Evolutionary conservation across 306 rosid species (phyloP).

Genomic region (Cicer pinnatifidum): DNA sequence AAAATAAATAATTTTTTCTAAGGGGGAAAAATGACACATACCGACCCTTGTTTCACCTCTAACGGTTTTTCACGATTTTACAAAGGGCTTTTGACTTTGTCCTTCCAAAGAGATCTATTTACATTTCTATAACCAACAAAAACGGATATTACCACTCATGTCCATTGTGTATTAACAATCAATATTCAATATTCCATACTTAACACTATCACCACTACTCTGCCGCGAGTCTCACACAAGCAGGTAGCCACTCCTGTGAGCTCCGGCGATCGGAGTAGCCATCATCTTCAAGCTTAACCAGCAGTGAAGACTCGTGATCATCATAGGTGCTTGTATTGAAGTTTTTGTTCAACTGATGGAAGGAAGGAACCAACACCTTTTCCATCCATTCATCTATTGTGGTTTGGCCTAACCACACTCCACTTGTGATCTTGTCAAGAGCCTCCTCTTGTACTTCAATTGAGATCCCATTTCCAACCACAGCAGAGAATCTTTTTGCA

Average conservation of each 20-base stretch:
- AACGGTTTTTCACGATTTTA: constrained; percentile 59
- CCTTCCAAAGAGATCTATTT: constrained; percentile 63
- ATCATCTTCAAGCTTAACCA: constrained; percentile 74
- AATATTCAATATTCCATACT: constrained; percentile 16
- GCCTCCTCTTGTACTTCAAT: constrained; percentile 82
- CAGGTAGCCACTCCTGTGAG: constrained; percentile 64
- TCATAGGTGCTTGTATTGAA: constrained; percentile 38
- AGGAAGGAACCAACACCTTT: constrained; percentile 72
- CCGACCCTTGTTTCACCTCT: constrained; percentile 44
- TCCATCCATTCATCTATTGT: constrained; percentile 82
- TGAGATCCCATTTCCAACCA: constrained; percentile 61
- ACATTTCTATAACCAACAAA: constrained; percentile 62
- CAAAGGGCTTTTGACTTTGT: constrained; percentile 54
- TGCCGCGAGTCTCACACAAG: constrained; percentile 59
- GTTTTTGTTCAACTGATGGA: constrained; percentile 65
- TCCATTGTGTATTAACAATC: constrained; percentile 39
- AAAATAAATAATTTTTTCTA: constrained; percentile 50
- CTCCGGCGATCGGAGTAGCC: constrained; percentile 53
- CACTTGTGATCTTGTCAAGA: constrained; percentile 73
- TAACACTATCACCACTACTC: constrained; percentile 41
- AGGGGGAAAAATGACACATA: constrained; percentile 38
- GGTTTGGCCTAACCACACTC: constrained; percentile 78
- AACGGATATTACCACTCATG: constrained; percentile 45
- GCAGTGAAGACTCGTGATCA: constrained; percentile 50
- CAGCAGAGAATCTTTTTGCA: constrained; percentile 53